Evolutionary conservation across 2,329 filamentous ascomycete species (phyloP), one percentile per base, ranked within the genome.

Genomic region (Capronia coronata): DNA sequence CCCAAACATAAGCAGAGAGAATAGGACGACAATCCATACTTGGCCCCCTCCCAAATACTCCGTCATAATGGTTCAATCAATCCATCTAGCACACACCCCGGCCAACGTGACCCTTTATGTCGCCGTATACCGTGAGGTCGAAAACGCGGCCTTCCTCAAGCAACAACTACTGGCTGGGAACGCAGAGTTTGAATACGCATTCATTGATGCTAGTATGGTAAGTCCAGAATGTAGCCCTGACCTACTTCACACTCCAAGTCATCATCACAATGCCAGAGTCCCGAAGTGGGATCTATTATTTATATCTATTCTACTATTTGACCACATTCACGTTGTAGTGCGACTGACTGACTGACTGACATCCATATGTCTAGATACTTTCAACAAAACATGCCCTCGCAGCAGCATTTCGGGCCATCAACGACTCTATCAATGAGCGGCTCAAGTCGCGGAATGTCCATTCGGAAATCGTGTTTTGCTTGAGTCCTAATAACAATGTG

Each of bases 161-260:
- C 75, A 83, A 59, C 90, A 96, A 70, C 79, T 98, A 3, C 75
- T 97, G n/a, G 77, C 80, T 4, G 86, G 87, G 45, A 95, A 97
- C 64, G 64, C 79, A 9, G 83, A 84, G 7, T 97, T 90, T 61
- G 89, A 97, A 68, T 97, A 97, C 73, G 89, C 90, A 27, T 86
- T 98, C 59, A 78, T 98, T 40, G 91, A 98, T 69, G 89, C 89
- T 16, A 81, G 79, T 39, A 79, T 86, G 66, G 84, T 90, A 75
- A 25, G 38, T 38, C 4, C 16, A 9, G 9, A 38, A 38, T 13
- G 13, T 38, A 10, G 16, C 7, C 8, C 29, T 32, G 23, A n/a
- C 7, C 29, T 32, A n/a, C 25, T 27, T 27, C n/a, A n/a, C n/a
- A n/a, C n/a, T n/a, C n/a, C n/a, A n/a, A n/a, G n/a, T n/a, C n/a